Base-by-base conservation (phyloP, 148 eudicot genomes). In the Rhododendron simsii region DNA sequence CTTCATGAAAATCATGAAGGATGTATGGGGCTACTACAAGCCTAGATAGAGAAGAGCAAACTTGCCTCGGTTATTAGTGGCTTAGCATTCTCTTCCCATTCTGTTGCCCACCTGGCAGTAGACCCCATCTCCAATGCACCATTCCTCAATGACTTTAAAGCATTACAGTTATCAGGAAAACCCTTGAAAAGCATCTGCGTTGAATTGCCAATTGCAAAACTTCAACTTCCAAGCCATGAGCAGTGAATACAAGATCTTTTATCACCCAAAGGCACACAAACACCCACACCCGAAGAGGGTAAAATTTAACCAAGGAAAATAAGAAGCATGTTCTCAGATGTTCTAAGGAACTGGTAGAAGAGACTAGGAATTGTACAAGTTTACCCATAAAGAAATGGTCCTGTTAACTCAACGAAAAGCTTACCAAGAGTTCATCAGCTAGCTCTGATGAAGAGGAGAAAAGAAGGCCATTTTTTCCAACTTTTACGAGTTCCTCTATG, bases 391-490 rank as follows among this genome's bases (percentile, higher is more conserved):
- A 47, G 21, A 26, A 35, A 8, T 20, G 47, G 33, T 41, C 26
- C 28, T 18, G 26, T 14, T 44, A 53, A 77, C 4, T 35, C 50
- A 88, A 78, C 1, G 33, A 67, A 67, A 67, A 76, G 75, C 92
- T 90, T 93, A 96, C 98, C 89, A 97, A 81, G 79, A 97, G 95
- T 89, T 97, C 93, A 88, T 95, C 98, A 50, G 96, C 98, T 35
- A 97, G 92, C 88, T 97, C 99, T 13, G 96, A 93, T 10, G 99
- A 93, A 18, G 98, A 95, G 11, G 99, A 97, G 90, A 97, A 97
- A 84, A 97, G 98, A 87, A 95, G 94, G 75, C 99, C 99, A 88
- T 93, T 97, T 88, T 86, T 90, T 71, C 93, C 94, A 78, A 95
- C 99, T 89, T 95, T 92, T 63, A 97, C 98, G 80, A 97, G 98